Evolutionary conservation across 2,329 filamentous ascomycete species (phyloP).

Genomic region (Rasamsonia emersonii): DNA sequence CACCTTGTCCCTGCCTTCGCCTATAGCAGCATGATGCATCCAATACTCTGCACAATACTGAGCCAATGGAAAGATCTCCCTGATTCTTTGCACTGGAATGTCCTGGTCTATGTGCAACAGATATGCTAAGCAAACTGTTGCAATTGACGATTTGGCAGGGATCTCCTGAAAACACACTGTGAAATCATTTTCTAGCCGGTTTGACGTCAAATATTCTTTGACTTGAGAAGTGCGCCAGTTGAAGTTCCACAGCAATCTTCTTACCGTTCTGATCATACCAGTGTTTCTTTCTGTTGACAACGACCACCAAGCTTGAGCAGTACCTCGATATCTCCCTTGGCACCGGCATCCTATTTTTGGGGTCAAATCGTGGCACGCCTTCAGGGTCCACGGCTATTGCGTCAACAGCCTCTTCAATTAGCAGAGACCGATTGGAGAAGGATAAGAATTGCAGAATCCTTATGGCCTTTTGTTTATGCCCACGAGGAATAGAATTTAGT

Average conservation of each 20-base stretch:
- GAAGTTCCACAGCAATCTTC: too few relatives aligned
- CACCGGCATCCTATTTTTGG: too few relatives aligned
- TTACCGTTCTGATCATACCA: too few relatives aligned
- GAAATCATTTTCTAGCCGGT: not conserved
- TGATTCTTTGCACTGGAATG: too few relatives aligned
- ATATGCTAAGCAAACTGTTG: conserved; percentile 17
- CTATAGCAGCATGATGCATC: conserved; percentile 1
- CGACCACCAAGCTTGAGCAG: conserved; percentile 12
- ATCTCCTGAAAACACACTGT: conserved; percentile 1
- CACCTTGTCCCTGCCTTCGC: not conserved
- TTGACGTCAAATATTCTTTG: conserved; percentile 8
- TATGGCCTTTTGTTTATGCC: conserved; percentile 12
- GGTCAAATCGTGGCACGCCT: too few relatives aligned
- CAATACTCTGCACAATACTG: too few relatives aligned
- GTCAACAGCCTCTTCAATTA: conserved; percentile 20
- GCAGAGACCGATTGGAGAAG: conserved; percentile 17
- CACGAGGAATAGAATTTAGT: conserved; percentile 13
- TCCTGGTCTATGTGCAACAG: conserved; percentile 10
- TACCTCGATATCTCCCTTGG: conserved; percentile 12
- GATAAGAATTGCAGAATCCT: conserved; percentile 19
- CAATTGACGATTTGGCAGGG: conserved; percentile 8
- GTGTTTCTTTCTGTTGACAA: not conserved
- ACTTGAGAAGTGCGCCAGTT: conserved; percentile 16
- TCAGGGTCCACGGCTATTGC: conserved; percentile 18
- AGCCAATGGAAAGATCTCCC: too few relatives aligned